Conservation (phyloP, 192 early-diverging fungal genomes). For the Rhizoclosmatium globosum region DNA sequence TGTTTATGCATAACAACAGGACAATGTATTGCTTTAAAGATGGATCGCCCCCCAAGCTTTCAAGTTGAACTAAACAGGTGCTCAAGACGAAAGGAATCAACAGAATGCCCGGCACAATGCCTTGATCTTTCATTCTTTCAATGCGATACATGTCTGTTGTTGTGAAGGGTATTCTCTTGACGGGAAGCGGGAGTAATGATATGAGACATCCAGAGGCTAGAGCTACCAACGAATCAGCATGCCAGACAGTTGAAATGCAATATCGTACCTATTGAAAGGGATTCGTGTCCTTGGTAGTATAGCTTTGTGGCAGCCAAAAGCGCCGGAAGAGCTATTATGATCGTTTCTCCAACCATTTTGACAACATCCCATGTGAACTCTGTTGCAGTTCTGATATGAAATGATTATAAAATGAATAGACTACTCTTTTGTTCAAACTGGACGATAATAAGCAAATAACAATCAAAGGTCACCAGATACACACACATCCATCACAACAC, state of each 20-base stretch:
- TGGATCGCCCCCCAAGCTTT: not conserved
- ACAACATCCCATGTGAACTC: not conserved
- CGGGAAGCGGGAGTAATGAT: not conserved
- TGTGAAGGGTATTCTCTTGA: not conserved
- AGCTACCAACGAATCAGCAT: not conserved
- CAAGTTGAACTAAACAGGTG: conserved; percentile 11
- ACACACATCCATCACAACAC: not conserved
- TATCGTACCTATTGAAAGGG: no score
- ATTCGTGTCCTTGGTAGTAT: not conserved
- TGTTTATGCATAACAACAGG: not conserved
- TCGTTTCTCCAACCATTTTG: not conserved
- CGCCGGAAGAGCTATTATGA: not conserved
- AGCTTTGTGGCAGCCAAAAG: not conserved
- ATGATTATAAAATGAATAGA: no score
- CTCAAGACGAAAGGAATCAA: conserved; percentile 11
- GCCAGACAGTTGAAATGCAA: not conserved
- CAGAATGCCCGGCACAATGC: not conserved
- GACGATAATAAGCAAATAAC: not conserved
- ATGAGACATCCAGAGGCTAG: not conserved
- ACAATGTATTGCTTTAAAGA: not conserved
- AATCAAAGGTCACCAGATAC: not conserved
- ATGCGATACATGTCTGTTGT: not conserved
- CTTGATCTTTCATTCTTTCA: not conserved
- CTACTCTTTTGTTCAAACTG: not conserved
- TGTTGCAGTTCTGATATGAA: not conserved